Conservation (phyloP, 2,329 filamentous ascomycete species). For the Dactylellina cionopaga region DNA sequence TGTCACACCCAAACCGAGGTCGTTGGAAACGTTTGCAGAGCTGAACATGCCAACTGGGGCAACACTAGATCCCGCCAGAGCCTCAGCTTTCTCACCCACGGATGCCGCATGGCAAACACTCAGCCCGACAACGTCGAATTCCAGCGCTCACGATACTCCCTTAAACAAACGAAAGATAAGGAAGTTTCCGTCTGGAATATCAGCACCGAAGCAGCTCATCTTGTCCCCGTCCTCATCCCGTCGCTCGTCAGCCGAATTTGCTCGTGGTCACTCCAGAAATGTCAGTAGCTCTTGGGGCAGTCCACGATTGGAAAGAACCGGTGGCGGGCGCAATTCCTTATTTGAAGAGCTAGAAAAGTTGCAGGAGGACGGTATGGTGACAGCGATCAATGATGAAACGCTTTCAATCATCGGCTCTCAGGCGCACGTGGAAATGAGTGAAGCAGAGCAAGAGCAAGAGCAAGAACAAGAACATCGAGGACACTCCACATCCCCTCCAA, state of each 20-base stretch:
- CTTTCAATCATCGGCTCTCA: slow-evolving; percentile 32
- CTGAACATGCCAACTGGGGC: slow-evolving; percentile 26
- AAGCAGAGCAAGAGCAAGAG: slow-evolving; percentile 40
- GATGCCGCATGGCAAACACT: slow-evolving; percentile 46
- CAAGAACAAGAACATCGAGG: slow-evolving; percentile 15
- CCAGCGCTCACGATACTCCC: slow-evolving; percentile 37
- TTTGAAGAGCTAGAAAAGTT: slow-evolving; percentile 48
- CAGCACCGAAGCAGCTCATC: slow-evolving; percentile 47
- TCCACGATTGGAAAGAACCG: slow-evolving; percentile 30
- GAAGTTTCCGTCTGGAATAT: slow-evolving; percentile 50
- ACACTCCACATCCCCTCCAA: slow-evolving; percentile 13
- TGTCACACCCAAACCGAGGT: slow-evolving; percentile 44
- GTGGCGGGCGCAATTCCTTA: slow-evolving; percentile 38
- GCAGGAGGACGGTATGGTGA: slow-evolving; percentile 43
- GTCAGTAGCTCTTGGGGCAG: slow-evolving; percentile 49
- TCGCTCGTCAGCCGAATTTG: slow-evolving; percentile 46
- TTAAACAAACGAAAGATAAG: slow-evolving; percentile 46
- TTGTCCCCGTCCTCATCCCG: slow-evolving; percentile 42
- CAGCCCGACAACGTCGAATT: slow-evolving; percentile 46
- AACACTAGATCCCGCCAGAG: slow-evolving; percentile 1
- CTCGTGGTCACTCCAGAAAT: slow-evolving; percentile 41
- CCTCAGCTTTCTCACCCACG: slow-evolving; percentile 25
- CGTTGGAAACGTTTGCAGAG: slow-evolving; percentile 42
- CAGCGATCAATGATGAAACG: slow-evolving; percentile 36
- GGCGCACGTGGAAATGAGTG: slow-evolving; percentile 42